Conservation (phyloP, 495 filamentous ascomycete genomes). For the Aspergillus sclerotioniger region DNA sequence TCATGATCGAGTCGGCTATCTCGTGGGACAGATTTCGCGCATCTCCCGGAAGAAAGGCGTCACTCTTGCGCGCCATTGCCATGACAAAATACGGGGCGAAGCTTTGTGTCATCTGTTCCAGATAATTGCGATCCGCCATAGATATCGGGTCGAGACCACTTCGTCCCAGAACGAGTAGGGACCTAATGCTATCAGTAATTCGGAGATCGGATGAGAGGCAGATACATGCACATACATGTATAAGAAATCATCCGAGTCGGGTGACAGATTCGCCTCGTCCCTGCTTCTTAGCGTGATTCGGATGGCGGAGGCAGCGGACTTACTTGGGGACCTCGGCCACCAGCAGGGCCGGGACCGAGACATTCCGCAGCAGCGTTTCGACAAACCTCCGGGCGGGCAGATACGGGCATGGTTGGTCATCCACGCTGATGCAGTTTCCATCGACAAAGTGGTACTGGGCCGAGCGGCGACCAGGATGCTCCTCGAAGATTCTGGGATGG, state of each 20-base stretch:
- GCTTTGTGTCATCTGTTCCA: not conserved
- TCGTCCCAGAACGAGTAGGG: not conserved
- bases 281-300: not conserved
- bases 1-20: not conserved
- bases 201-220: not conserved
- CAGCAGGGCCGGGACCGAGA: not conserved
- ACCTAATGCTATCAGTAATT: not conserved
- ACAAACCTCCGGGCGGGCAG: constrained; percentile 1
- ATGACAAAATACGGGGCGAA: constrained; percentile 3
- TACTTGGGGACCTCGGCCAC: constrained; percentile 2
- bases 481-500: not conserved
- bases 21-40: constrained; percentile 2
- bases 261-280: not conserved
- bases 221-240: not conserved
- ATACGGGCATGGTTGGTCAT: not conserved
- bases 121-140: constrained; percentile 1
- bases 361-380: constrained; percentile 5
- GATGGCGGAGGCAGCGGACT: not conserved
- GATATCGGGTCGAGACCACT: not conserved
- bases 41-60: constrained; percentile 4
- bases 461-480: not conserved
- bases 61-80: not conserved
- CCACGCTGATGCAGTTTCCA: not conserved
- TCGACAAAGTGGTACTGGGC: not conserved
- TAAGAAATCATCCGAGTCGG: not conserved